phyloP scores from a whole-genome alignment of 768 basidiomycete genomes.

The Suillus variegatus region DNA sequence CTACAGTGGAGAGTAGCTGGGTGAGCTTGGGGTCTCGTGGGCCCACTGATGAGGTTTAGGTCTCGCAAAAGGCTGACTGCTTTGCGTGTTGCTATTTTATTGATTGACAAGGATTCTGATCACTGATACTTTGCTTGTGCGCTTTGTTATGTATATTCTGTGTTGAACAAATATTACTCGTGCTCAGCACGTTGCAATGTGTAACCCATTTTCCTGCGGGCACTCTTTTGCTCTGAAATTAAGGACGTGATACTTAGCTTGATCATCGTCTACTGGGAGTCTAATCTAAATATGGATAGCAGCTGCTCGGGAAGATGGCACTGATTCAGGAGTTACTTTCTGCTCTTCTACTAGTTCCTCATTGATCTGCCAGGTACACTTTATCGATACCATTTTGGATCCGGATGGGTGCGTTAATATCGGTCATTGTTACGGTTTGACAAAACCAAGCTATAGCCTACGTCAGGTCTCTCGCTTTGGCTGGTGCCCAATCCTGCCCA shows the following conservation, averaged over 20 bases:
- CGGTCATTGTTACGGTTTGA: background rate
- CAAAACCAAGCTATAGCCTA: conserved; percentile 30
- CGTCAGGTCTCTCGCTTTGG: conserved; percentile 65
- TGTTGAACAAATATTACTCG: background rate
- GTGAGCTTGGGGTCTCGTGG: conserved; percentile 50
- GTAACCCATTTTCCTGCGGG: background rate
- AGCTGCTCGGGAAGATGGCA: background rate
- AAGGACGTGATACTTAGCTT: background rate
- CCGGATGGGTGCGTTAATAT: background rate
- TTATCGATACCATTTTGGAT: background rate
- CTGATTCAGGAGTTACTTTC: background rate
- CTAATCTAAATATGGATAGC: background rate
- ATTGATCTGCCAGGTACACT: background rate
- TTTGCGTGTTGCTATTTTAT: background rate
- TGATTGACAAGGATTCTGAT: background rate
- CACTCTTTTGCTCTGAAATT: conserved; percentile 3
- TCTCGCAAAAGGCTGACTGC: background rate
- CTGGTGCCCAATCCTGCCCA: conserved; percentile 58
- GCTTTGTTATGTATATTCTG: conserved; percentile 2
- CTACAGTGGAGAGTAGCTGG: conserved; percentile 66
- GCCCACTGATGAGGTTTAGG: conserved; percentile 15
- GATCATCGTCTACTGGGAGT: background rate
- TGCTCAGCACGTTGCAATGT: background rate
- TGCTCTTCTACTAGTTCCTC: background rate
- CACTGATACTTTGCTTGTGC: background rate